Base-by-base conservation (phyloP, 1,284 basidiomycete species). In the Fomitopsis schrenkii region DNA sequence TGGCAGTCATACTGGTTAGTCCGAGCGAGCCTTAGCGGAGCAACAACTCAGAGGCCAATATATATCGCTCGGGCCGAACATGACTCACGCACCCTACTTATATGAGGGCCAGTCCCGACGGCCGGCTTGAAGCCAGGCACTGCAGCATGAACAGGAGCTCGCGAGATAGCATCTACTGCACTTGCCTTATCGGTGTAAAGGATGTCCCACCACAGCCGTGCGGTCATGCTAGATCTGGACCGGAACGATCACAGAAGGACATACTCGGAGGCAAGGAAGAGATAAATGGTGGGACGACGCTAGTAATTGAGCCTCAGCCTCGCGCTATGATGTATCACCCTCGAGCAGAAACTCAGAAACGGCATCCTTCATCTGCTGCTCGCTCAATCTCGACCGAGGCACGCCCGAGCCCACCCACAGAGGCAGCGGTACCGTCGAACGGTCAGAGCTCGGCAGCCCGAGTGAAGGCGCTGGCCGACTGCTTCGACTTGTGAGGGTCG, bases 401-500 rank as follows among this genome's bases (percentile, higher is more conserved):
- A 65, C 19, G 0, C 59, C 59, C 4, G 63, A 60, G 30, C 59
- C 63, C 0, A 63, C 55, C 67, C 67, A 68, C 2, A 65, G 59
- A 1, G 67, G 67, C 5, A 65, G 61, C 22, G 61, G 17, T 2
- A 64, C 62, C 0, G 36, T 45, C n/a, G 57, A 26, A 5, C 58
- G 14, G 14, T 44, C 40, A 0, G 55, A 14, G 14, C 30, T 14
- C 30, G 30, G 15, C 0, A 63, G 59, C 35, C 52, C 52, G 0
- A 64, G 65, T 28, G 67, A 55, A 5, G 65, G 62, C 0, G 58
- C 63, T 3, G 65, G 62, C 8, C 67, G 64, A 15, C 65, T 63
- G 30, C 65, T 67, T 40, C 60, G 60, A 54, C 67, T 68, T 5
- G 67, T 68, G 6, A 68, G 48, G 14, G 66, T 68, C 15, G 66